Conservation (phyloP, 2,329 filamentous ascomycete genomes). For the Fusarium anguioides region DNA sequence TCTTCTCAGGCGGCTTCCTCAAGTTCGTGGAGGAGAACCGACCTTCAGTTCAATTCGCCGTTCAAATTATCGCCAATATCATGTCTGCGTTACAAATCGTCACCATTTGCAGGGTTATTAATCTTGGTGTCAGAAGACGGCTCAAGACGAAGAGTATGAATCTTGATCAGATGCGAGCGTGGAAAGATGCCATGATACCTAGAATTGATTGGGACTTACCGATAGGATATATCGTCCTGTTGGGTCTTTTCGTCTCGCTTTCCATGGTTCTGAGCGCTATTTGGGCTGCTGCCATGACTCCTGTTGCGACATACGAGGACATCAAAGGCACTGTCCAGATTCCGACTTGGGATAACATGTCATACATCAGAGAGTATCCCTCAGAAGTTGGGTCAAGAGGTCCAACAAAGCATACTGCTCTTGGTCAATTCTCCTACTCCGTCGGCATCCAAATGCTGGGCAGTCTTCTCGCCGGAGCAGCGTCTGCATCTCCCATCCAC, state of each 20-base stretch:
- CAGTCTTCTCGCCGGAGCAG: too few relatives aligned
- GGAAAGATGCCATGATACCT: constrained; percentile 20
- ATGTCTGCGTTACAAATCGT: constrained; percentile 1
- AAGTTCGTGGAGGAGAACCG: not conserved
- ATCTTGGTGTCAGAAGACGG: constrained; percentile 11
- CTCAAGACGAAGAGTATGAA: constrained; percentile 25
- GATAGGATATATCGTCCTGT: not conserved
- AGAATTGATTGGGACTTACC: constrained; percentile 25
- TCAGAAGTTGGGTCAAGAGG: too few relatives aligned
- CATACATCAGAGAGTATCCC: too few relatives aligned
- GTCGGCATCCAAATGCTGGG: too few relatives aligned
- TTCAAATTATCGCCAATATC: constrained; percentile 14
- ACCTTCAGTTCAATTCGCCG: constrained; percentile 6
- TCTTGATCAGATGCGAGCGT: constrained; percentile 14
- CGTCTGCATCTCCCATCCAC: too few relatives aligned
- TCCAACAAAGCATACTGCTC: too few relatives aligned
- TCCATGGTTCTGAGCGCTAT: too few relatives aligned
- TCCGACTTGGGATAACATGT: too few relatives aligned
- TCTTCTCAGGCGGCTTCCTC: constrained; percentile 12
- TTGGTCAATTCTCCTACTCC: too few relatives aligned
- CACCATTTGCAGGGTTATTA: constrained; percentile 8
- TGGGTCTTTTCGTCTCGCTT: not conserved
- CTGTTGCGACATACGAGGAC: too few relatives aligned
- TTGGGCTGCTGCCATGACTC: too few relatives aligned
- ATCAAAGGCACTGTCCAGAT: too few relatives aligned